A percentile compares a stretch with the other conserved stretches of the same genome.
phyloP scores from a whole-genome alignment of 805 yeast genomes.

The Hemisphaericaspora nanyangensis region DNA sequence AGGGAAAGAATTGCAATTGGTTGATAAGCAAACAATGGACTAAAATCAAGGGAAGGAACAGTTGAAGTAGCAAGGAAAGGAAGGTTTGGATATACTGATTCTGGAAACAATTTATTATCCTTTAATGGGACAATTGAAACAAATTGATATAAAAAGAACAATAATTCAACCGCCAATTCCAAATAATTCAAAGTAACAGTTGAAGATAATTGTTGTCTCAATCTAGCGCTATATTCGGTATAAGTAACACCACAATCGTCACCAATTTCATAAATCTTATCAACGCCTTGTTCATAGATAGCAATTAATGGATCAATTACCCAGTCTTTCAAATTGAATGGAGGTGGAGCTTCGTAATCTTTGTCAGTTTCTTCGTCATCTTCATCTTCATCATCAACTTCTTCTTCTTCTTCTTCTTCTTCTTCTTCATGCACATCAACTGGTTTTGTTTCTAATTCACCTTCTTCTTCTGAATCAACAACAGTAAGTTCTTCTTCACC shows the following conservation, averaged over 20 bases:
- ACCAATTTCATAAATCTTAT: slow-evolving; percentile 26
- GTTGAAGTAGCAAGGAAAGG: slow-evolving; percentile 17
- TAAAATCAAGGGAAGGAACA: slow-evolving; percentile 32
- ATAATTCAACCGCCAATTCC: slow-evolving; percentile 26
- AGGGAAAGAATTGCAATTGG: slow-evolving; percentile 28
- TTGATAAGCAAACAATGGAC: slow-evolving; percentile 25
- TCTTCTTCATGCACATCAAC: slow-evolving; percentile 16
- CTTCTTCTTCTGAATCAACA: slow-evolving; percentile 25
- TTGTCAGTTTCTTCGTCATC: slow-evolving; percentile 34
- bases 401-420: slow-evolving; percentile 19
- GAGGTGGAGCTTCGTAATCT: slow-evolving; percentile 37
- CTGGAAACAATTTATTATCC: slow-evolving; percentile 34
- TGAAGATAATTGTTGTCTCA: slow-evolving; percentile 37
- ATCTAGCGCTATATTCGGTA: slow-evolving; percentile 30
- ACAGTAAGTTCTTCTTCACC: slow-evolving; percentile 15
- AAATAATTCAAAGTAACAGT: slow-evolving; percentile 33
- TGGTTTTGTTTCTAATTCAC: slow-evolving; percentile 14
- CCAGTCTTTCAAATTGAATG: slow-evolving; percentile 35
- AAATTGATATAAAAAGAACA: slow-evolving; percentile 28
- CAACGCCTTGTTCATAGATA: slow-evolving; percentile 20
- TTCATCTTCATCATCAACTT: slow-evolving; percentile 19
- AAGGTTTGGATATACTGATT: slow-evolving; percentile 30
- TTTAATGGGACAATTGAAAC: slow-evolving; percentile 34
- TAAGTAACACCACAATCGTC: slow-evolving; percentile 35
- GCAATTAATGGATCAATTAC: slow-evolving; percentile 36